Percentiles rank a stretch among this genome's conserved stretches.
phyloP scores from a whole-genome alignment of 768 basidiomycete species.

The Russula vinacea region DNA sequence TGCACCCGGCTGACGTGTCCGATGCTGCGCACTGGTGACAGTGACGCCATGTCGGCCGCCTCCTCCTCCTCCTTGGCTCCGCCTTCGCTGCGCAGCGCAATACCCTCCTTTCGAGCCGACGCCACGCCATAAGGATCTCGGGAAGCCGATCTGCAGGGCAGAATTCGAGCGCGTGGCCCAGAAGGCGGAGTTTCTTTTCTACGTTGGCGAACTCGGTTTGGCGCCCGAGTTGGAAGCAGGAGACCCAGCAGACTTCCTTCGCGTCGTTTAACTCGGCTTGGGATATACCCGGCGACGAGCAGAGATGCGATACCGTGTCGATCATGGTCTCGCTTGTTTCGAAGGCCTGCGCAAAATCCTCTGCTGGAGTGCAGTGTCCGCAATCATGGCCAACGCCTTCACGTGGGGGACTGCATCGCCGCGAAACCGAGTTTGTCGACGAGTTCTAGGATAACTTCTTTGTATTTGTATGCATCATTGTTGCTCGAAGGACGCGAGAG shows the following conservation, averaged over 20 bases:
- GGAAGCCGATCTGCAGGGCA: constrained; percentile 79
- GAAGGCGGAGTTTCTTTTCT: constrained; percentile 60
- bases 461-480: constrained; percentile 84
- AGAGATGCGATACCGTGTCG: constrained; percentile 52
- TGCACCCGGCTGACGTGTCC: constrained; percentile 14
- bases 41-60: constrained; percentile 27
- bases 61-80: constrained; percentile 35
- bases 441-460: constrained; percentile 88
- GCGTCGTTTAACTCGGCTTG: constrained; percentile 54
- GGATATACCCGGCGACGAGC: constrained; percentile 34
- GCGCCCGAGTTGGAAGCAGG: constrained; percentile 83
- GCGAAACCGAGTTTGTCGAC: constrained; percentile 80
- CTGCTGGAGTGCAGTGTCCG: constrained; percentile 79
- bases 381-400: constrained; percentile 85
- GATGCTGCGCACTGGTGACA: background rate
- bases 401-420: constrained; percentile 72
- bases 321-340: constrained; percentile 73
- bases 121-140: constrained; percentile 77
- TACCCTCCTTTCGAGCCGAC: constrained; percentile 65
- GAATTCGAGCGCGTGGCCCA: constrained; percentile 80
- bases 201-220: constrained; percentile 73
- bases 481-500: constrained; percentile 83
- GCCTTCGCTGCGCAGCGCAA: constrained; percentile 48
- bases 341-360: constrained; percentile 74
- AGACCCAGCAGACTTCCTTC: constrained; percentile 83